These are phyloP conservation scores for Dothistroma pini DNA, from an alignment of 2,329 filamentous ascomycete species.

Conservation along the genomic window DNA sequence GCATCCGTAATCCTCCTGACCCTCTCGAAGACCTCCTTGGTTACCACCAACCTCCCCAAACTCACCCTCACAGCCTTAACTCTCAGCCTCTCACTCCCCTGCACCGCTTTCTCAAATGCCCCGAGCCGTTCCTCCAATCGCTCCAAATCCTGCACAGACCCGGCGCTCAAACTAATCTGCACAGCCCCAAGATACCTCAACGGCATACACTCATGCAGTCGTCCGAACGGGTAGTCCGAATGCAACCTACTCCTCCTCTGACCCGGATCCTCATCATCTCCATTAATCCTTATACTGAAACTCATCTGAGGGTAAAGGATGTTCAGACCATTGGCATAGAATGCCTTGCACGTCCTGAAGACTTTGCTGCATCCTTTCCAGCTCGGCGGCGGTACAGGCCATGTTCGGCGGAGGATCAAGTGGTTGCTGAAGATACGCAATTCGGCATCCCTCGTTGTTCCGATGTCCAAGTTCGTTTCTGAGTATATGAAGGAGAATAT, in stretches of 20 bases:
- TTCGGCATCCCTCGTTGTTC: background rate
- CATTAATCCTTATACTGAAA: slow-evolving; percentile 3
- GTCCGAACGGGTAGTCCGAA: slow-evolving; percentile 10
- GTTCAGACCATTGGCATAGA: slow-evolving; percentile 3
- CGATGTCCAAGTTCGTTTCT: background rate
- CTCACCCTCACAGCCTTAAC: background rate
- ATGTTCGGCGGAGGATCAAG: slow-evolving; percentile 3
- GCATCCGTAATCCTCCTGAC: background rate
- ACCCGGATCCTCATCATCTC: background rate
- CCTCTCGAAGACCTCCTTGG: background rate
- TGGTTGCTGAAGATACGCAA: slow-evolving; percentile 6
- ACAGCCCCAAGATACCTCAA: background rate
- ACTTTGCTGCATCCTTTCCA: slow-evolving; percentile 8
- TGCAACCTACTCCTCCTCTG: slow-evolving; percentile 4
- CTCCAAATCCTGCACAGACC: background rate
- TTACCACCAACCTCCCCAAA: background rate
- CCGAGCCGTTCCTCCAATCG: background rate
- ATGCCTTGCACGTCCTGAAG: slow-evolving; percentile 3
- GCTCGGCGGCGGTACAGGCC: slow-evolving; percentile 3
- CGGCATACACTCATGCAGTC: background rate
- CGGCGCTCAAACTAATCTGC: background rate
- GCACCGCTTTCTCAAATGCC: background rate
- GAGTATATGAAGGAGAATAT: slow-evolving; percentile 5
- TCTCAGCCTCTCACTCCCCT: background rate
- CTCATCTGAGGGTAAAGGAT: slow-evolving; percentile 6